phyloP scores from a whole-genome alignment of 768 basidiomycete genomes.

The Suillus cothurnatus region DNA sequence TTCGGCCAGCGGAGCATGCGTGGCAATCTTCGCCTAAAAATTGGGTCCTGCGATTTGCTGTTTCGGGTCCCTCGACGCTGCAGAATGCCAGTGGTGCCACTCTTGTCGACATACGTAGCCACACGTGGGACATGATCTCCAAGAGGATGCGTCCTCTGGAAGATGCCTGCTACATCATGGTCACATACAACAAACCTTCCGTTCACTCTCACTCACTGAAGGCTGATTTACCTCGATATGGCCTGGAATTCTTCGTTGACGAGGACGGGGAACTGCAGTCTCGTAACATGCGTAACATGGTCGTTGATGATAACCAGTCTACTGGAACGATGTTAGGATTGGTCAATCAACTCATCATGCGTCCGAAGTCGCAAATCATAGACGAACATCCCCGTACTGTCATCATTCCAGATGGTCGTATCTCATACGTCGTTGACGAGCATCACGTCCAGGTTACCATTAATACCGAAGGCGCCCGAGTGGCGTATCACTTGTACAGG shows the following conservation, averaged over 20 bases:
- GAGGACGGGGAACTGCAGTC: conserved; percentile 40
- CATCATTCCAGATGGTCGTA: conserved; percentile 41
- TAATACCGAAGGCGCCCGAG: neutral
- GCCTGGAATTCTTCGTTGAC: conserved; percentile 43
- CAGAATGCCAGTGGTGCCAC: conserved; percentile 4
- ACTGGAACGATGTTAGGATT: conserved; percentile 49
- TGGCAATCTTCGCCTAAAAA: conserved; percentile 31
- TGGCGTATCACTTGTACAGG: conserved; percentile 31
- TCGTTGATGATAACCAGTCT: conserved; percentile 43
- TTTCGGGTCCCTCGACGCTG: conserved; percentile 14
- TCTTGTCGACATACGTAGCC: conserved; percentile 33
- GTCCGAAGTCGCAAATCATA: conserved; percentile 21
- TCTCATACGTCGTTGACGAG: conserved; percentile 15
- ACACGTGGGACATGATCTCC: conserved; percentile 30
- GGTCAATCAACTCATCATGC: conserved; percentile 42
- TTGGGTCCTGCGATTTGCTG: conserved; percentile 25
- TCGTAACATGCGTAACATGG: conserved; percentile 42
- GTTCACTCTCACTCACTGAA: conserved; percentile 19
- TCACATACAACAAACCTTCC: conserved; percentile 13
- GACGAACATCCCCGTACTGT: conserved; percentile 24
- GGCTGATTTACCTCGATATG: conserved; percentile 42
- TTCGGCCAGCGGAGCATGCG: conserved; percentile 26
- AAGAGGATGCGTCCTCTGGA: conserved; percentile 27
- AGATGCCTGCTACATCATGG: conserved; percentile 21
- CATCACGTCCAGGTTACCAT: conserved; percentile 24